Evolutionary conservation across 2,329 filamentous ascomycete genomes (phyloP), one percentile per base, ranked within the genome.

Genomic region (Trichoderma endophyticum): DNA sequence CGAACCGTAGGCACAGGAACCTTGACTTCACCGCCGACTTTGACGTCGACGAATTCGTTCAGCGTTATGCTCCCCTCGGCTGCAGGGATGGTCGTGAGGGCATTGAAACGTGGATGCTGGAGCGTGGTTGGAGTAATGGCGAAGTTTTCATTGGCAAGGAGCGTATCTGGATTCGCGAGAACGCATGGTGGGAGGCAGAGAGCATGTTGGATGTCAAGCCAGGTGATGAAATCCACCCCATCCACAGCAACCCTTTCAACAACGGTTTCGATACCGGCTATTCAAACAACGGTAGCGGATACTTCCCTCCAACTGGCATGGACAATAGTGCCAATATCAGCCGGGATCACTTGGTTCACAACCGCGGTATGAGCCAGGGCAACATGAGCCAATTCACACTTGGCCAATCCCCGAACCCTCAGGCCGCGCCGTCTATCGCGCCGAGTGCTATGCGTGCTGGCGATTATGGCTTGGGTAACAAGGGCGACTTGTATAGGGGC

Each of bases 1-100:
- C 95, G 1, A 99, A 98, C 79, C 91, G 95, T 71, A 90, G 96
- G 64, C 97, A 95, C 80, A 94, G 93, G 80, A 90, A 92, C 77
- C 89, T 98, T 3, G 96, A 99, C 79, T 99, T 97, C 81, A 99
- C 96, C 0, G 94, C 95, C 1, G 96, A 99, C 78, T 99, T 98
- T 76, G 96, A 99, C 77, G 85, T 95, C 6, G 93, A 97, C 18
- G 96, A 99, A 80, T 98, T 99, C 77, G 88, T 91, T 24, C 90
- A 91, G 76, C 90, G 96, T 59, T 99, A 98, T 79, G 86, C 90
- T 6, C 85, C 89, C 6, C 87, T 99, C 0, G 96, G 96, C 15
- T 99, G 96, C 81, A 89, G 91, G 76, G 94, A 97, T 75, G 96
- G 96, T 71, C 90, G 90, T 74, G 96, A 99, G 74, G 96, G 95